Conservation (phyloP, 2,329 filamentous ascomycete species). For the Colletotrichum sp. region DNA sequence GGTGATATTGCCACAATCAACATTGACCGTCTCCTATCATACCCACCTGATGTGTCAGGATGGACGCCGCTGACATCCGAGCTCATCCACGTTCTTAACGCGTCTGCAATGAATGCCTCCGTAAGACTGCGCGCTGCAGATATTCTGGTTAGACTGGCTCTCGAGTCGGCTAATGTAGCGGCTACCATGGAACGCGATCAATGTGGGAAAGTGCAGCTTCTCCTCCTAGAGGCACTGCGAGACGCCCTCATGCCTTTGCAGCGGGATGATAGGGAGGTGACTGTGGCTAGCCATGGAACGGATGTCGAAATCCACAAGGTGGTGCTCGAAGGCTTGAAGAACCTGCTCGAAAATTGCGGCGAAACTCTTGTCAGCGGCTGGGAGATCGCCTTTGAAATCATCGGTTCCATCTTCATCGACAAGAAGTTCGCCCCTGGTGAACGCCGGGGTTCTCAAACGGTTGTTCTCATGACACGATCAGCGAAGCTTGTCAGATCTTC, state of each 20-base stretch:
- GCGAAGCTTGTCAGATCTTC: conserved; percentile 81
- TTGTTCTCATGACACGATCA: conserved; percentile 61
- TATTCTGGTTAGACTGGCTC: conserved; percentile 62
- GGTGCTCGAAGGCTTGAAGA: conserved; percentile 79
- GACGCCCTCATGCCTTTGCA: conserved; percentile 66
- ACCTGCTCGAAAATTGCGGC: conserved; percentile 85
- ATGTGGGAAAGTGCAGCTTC: conserved; percentile 70
- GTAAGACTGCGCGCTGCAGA: conserved; percentile 68
- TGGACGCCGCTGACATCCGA: conserved; percentile 73
- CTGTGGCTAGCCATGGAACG: conserved; percentile 64
- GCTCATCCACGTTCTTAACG: conserved; percentile 56
- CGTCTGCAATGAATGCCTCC: conserved; percentile 49
- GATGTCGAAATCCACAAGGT: conserved; percentile 83
- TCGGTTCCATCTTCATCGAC: conserved; percentile 77
- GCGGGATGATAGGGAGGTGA: conserved; percentile 53
- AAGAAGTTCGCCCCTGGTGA: conserved; percentile 38
- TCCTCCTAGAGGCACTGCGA: conserved; percentile 71
- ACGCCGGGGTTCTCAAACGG: conserved; percentile 30
- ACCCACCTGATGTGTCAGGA: conserved; percentile 71
- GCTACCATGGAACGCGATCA: conserved; percentile 54
- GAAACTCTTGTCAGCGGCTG: conserved; percentile 85
- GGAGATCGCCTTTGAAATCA: conserved; percentile 84
- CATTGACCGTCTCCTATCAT: conserved; percentile 73
- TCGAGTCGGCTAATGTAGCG: conserved; percentile 64
- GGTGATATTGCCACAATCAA: conserved; percentile 78